A percentile compares a stretch with the other conserved stretches of the same genome.
Evolutionary conservation across 2,329 filamentous ascomycete genomes (phyloP).

Genomic region (Tolypocladium pustulatum): DNA sequence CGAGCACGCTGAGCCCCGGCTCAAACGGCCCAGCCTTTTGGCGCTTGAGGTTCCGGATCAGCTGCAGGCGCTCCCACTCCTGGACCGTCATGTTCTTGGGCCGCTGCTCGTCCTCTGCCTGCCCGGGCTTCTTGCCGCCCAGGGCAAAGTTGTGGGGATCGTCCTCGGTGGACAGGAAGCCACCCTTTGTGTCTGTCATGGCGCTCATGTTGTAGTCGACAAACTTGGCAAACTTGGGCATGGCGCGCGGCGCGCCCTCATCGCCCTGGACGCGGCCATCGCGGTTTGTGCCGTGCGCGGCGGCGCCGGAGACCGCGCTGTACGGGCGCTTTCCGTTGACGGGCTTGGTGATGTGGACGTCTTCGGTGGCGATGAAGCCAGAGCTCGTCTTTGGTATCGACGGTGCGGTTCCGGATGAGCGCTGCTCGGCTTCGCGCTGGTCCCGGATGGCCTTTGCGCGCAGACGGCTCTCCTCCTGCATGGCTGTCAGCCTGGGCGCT

Average conservation of each 20-base stretch:
- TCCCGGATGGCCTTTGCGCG: constrained; percentile 80
- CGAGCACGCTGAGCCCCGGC: constrained; percentile 70
- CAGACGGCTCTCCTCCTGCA: constrained; percentile 74
- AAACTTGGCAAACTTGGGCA: constrained; percentile 82
- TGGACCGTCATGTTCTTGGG: constrained; percentile 80
- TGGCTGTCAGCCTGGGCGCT: background rate
- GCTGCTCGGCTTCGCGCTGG: constrained; percentile 55
- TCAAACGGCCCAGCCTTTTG: constrained; percentile 77
- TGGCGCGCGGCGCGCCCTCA: constrained; percentile 53
- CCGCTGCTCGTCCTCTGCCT: constrained; percentile 41
- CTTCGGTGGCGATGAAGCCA: constrained; percentile 60
- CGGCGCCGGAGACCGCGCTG: constrained; percentile 45
- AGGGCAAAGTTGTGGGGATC: constrained; percentile 80
- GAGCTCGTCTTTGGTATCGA: constrained; percentile 43
- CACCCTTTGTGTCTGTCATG: constrained; percentile 97
- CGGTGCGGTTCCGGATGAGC: constrained; percentile 30
- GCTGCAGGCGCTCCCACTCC: constrained; percentile 81
- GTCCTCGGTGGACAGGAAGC: constrained; percentile 83
- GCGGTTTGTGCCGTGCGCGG: constrained; percentile 49
- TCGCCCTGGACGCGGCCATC: constrained; percentile 48
- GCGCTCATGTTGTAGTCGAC: constrained; percentile 97
- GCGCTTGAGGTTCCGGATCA: constrained; percentile 61
- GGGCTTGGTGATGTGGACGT: constrained; percentile 43
- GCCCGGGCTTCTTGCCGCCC: constrained; percentile 29
- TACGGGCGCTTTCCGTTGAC: constrained; percentile 56